Evolutionary conservation across 23 red algal genomes (phyloP).

Genomic region (Agarophyton chilense): DNA sequence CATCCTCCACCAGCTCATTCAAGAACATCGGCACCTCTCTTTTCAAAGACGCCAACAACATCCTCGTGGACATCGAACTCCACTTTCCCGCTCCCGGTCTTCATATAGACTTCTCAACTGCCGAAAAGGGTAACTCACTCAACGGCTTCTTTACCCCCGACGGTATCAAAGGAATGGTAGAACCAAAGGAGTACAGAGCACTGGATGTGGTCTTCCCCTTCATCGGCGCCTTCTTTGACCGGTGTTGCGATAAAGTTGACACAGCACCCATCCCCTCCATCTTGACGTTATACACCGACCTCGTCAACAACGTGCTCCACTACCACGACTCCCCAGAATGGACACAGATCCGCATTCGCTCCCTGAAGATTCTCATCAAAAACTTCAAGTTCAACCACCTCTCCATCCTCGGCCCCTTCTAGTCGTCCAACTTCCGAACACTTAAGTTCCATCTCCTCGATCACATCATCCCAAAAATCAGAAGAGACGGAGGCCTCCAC

Average conservation of each 20-base stretch:
- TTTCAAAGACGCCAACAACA: not conserved
- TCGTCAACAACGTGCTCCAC: not conserved
- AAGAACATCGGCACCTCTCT: not conserved
- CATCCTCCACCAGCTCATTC: not conserved
- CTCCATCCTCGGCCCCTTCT: not conserved
- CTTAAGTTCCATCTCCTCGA: not conserved
- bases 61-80: not conserved
- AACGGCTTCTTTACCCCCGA: too few species aligned
- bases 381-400: not conserved
- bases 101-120: too few species aligned
- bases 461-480: not conserved
- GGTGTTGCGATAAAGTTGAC: constrained; percentile 5
- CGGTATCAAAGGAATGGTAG: too few species aligned
- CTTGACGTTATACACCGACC: not conserved
- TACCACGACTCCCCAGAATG: not conserved
- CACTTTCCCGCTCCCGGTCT: too few species aligned
- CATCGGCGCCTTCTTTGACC: constrained; percentile 12
- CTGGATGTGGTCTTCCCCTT: constrained; percentile 50
- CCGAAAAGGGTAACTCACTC: not conserved
- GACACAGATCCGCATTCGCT: not conserved
- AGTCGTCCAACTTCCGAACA: not conserved
- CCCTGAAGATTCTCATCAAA: not conserved
- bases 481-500: not conserved
- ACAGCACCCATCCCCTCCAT: not conserved
- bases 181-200: too few species aligned